Conservation (phyloP, 2,329 filamentous ascomycete genomes). For the Bipolaris bicolor region DNA sequence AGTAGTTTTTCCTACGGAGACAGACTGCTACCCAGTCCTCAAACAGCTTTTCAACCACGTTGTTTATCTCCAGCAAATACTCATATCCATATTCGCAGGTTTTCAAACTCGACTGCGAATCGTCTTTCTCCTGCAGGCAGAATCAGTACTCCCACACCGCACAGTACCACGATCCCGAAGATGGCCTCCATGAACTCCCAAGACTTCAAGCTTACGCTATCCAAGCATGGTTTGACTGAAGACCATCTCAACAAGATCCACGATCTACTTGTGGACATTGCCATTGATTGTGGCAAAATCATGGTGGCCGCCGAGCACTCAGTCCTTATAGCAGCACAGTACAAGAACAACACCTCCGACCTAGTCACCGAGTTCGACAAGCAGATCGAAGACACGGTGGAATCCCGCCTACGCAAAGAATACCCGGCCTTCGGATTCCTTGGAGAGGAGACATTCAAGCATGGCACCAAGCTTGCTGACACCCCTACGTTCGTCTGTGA, state of each 20-base stretch:
- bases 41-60: neutral
- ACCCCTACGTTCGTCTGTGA: slow-evolving; percentile 47
- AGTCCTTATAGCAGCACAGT: slow-evolving; percentile 24
- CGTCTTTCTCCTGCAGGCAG: neutral
- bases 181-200: slow-evolving; percentile 6
- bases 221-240: slow-evolving; percentile 25
- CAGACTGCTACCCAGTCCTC: neutral
- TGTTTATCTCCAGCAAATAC: neutral
- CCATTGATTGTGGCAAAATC: slow-evolving; percentile 38
- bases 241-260: slow-evolving; percentile 23
- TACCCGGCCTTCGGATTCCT: slow-evolving; percentile 55
- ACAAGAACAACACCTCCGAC: slow-evolving; percentile 54
- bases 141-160: neutral
- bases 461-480: slow-evolving; percentile 38
- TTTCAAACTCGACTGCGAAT: neutral
- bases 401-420: slow-evolving; percentile 47
- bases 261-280: slow-evolving; percentile 32
- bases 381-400: slow-evolving; percentile 60
- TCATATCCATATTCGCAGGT: neutral
- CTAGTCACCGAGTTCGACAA: slow-evolving; percentile 63
- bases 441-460: slow-evolving; percentile 47
- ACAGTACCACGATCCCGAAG: neutral
- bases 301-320: slow-evolving; percentile 43
- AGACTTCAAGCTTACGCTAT: slow-evolving; percentile 20
- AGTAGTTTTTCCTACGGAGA: neutral